These are phyloP conservation scores for Hygrophila difformis DNA, from an alignment of 257 asterid species.

Conservation along the genomic window DNA sequence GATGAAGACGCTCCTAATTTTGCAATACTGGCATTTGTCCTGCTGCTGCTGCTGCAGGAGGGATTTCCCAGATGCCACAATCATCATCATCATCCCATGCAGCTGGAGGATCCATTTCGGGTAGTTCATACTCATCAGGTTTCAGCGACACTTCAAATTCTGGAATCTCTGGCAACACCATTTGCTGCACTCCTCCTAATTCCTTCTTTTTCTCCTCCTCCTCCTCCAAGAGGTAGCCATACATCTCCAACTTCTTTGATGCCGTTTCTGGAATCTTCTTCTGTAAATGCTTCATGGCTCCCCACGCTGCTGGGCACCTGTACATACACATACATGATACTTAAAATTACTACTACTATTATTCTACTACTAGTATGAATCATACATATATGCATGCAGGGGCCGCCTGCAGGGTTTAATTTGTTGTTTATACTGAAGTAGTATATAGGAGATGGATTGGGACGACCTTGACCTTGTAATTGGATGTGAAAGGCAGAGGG, in stretches of 20 bases:
- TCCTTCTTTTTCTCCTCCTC: conserved; percentile 36
- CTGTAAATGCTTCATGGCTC: conserved; percentile 64
- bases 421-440: too few species aligned
- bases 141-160: conserved; percentile 69
- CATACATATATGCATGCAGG: neutral
- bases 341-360: too few species aligned
- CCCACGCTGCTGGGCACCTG: conserved; percentile 77
- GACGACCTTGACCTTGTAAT: conserved; percentile 44
- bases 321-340: conserved; percentile 6
- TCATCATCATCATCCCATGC: too few species aligned
- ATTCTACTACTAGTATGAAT: too few species aligned
- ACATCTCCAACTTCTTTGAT: conserved; percentile 63
- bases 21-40: too few species aligned
- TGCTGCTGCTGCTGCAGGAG: too few species aligned
- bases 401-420: too few species aligned
- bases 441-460: too few species aligned
- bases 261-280: conserved; percentile 83
- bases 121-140: conserved; percentile 70
- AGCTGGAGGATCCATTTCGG: conserved; percentile 39
- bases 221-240: conserved; percentile 56
- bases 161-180: conserved; percentile 66
- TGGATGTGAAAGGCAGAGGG: conserved; percentile 75
- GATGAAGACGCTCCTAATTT: too few species aligned
- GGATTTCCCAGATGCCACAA: conserved; percentile 38
- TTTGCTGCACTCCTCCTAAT: conserved; percentile 27